These are phyloP conservation scores for Leccinum olivaceopallidum DNA, from an alignment of 768 basidiomycete species.

Conservation along the genomic window DNA sequence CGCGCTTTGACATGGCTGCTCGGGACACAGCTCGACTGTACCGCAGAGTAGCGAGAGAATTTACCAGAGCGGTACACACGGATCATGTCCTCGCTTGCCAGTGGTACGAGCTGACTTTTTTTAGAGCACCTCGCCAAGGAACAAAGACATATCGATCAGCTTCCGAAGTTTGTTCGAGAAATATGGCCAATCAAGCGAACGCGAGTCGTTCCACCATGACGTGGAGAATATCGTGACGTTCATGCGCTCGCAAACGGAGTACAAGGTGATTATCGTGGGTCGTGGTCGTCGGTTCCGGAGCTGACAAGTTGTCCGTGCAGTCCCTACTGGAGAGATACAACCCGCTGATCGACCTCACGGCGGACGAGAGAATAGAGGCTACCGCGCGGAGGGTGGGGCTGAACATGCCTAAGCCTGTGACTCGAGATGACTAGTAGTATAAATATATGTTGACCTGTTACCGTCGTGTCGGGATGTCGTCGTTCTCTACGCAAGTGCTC, in stretches of 20 bases:
- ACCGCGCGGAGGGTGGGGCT: slow-evolving; percentile 88
- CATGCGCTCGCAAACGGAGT: slow-evolving; percentile 67
- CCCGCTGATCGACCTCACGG: slow-evolving; percentile 75
- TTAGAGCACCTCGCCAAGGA: slow-evolving; percentile 42
- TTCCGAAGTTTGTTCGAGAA: slow-evolving; percentile 58
- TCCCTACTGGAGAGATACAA: slow-evolving; percentile 84
- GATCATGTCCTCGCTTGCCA: neutral
- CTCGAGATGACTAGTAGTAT: slow-evolving; percentile 19
- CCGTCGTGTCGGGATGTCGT: slow-evolving; percentile 11
- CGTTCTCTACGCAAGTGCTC: slow-evolving; percentile 42
- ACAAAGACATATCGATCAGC: slow-evolving; percentile 44
- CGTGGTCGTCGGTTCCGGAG: neutral
- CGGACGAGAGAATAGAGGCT: slow-evolving; percentile 77
- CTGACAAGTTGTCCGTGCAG: slow-evolving; percentile 39
- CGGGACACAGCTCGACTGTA: slow-evolving; percentile 24
- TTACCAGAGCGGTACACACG: slow-evolving; percentile 27
- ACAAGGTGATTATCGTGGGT: slow-evolving; percentile 62
- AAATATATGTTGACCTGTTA: slow-evolving; percentile 10
- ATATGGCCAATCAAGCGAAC: slow-evolving; percentile 21
- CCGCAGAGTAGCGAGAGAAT: slow-evolving; percentile 32
- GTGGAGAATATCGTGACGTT: slow-evolving; percentile 65
- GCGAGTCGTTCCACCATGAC: slow-evolving; percentile 41
- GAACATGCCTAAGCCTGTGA: slow-evolving; percentile 81
- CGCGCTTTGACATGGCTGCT: slow-evolving; percentile 30
- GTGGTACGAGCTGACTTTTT: slow-evolving; percentile 2